A percentile compares a stretch with the other conserved stretches of the same genome.
Conservation (phyloP, 805 yeast genomes). For the Teunomyces tritomae region DNA sequence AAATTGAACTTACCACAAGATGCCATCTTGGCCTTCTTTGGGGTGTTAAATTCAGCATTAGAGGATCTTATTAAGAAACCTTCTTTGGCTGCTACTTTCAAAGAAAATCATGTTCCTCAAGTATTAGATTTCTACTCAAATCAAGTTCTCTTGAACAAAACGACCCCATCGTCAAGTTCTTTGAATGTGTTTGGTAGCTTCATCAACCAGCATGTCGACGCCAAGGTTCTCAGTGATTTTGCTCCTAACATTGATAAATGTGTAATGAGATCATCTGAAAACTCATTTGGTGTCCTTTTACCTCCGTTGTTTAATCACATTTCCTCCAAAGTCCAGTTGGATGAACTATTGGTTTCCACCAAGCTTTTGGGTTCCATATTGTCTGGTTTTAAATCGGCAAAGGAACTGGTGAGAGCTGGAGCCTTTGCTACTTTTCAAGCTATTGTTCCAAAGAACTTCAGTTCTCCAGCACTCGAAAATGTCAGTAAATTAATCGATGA, state of each 20-base stretch:
- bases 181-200: slow-evolving; percentile 43
- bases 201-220: slow-evolving; percentile 41
- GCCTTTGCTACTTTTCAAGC: slow-evolving; percentile 37
- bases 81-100: slow-evolving; percentile 12
- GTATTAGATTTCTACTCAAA: slow-evolving; percentile 28
- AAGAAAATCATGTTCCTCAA: background rate
- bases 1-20: slow-evolving; percentile 6
- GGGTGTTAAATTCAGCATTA: slow-evolving; percentile 22
- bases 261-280: slow-evolving; percentile 74
- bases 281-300: slow-evolving; percentile 54
- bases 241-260: slow-evolving; percentile 71
- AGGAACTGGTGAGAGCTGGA: slow-evolving; percentile 57
- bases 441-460: slow-evolving; percentile 18
- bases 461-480: slow-evolving; percentile 15
- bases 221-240: slow-evolving; percentile 21
- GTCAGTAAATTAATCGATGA: slow-evolving; percentile 47
- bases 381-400: slow-evolving; percentile 65
- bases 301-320: slow-evolving; percentile 43
- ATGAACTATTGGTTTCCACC: slow-evolving; percentile 37
- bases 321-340: slow-evolving; percentile 34
- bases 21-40: slow-evolving; percentile 19
- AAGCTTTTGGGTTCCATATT: slow-evolving; percentile 26
- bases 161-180: slow-evolving; percentile 33
- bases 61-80: slow-evolving; percentile 27
- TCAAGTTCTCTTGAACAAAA: slow-evolving; percentile 46